Conservation (phyloP, 495 filamentous ascomycete genomes). For the Neurospora pannonica region DNA sequence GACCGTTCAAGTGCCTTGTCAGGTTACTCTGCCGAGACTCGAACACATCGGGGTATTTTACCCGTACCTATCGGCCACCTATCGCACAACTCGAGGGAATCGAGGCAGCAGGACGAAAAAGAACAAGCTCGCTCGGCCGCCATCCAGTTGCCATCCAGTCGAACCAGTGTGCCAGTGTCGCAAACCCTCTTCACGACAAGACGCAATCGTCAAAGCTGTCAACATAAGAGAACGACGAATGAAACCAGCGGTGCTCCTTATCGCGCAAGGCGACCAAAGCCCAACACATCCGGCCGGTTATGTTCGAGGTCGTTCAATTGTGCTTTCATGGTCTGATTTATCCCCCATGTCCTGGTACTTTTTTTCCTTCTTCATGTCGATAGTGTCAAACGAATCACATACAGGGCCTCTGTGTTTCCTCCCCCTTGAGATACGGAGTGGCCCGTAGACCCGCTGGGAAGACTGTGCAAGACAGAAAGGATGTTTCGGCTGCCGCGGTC, state of each 20-base stretch:
- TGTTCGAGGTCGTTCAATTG: not conserved
- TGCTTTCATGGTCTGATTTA: not conserved
- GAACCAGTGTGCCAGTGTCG: not conserved
- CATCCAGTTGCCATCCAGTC: not conserved
- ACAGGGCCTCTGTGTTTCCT: constrained; percentile 6
- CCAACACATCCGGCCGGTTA: not conserved
- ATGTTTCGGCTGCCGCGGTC: constrained; percentile 8
- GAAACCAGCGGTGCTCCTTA: not conserved
- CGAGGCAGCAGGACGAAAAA: not conserved
- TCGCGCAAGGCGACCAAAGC: not conserved
- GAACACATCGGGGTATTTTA: not conserved
- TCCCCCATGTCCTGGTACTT: not conserved
- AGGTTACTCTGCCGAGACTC: not conserved
- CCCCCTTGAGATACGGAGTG: constrained; percentile 1
- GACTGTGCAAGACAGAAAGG: not conserved
- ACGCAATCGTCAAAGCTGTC: not conserved
- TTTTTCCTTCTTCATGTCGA: not conserved
- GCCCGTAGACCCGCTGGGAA: not conserved
- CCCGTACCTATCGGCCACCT: not conserved
- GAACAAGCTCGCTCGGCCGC: not conserved
- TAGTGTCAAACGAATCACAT: constrained; percentile 2
- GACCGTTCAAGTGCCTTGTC: not conserved
- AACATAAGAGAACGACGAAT: not conserved
- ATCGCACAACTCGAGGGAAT: not conserved
- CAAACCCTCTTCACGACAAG: not conserved